phyloP scores from a whole-genome alignment of 2,329 filamentous ascomycete genomes.

The Leptoxyphium fumago region DNA sequence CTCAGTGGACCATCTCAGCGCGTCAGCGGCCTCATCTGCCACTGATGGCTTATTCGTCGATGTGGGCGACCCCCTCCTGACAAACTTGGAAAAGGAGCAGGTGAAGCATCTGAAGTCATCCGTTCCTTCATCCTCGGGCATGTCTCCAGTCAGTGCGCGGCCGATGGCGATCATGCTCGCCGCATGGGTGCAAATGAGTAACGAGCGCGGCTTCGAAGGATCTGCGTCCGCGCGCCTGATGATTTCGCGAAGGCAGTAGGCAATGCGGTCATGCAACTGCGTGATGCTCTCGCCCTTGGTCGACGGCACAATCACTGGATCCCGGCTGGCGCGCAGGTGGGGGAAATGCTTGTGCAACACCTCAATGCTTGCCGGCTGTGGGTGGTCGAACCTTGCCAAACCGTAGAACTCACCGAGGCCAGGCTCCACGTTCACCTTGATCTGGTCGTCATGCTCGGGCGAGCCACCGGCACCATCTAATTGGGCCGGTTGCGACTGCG shows the following conservation, averaged over 20 bases:
- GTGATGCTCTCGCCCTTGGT: conserved; percentile 64
- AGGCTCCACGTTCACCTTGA: conserved; percentile 22
- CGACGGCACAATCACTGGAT: conserved; percentile 50
- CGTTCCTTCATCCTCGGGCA: conserved; percentile 55
- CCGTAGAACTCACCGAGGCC: conserved; percentile 76
- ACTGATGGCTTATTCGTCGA: conserved; percentile 2
- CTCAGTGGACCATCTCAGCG: conserved; percentile 15
- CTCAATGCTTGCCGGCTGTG: conserved; percentile 51
- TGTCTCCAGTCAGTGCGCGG: conserved; percentile 59
- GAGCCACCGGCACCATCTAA: not conserved
- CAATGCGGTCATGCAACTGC: conserved; percentile 66
- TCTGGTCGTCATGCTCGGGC: not conserved
- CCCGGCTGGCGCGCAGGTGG: conserved; percentile 25
- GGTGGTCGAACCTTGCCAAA: conserved; percentile 70
- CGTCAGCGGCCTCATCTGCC: not conserved
- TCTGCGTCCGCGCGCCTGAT: conserved; percentile 56
- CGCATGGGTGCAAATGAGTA: conserved; percentile 79
- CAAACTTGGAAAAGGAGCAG: conserved; percentile 61
- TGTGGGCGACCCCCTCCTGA: conserved; percentile 22
- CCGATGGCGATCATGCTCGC: conserved; percentile 80
- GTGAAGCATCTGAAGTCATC: conserved; percentile 81
- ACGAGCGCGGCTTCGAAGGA: conserved; percentile 47
- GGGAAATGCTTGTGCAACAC: conserved; percentile 56
- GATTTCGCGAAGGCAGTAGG: conserved; percentile 52
- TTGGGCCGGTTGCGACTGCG: conserved; percentile 3